Percentiles rank a stretch among this genome's conserved stretches.
These are phyloP conservation scores for Delitschia confertaspora DNA, from an alignment of 495 filamentous ascomycete species.

Conservation along the genomic window DNA sequence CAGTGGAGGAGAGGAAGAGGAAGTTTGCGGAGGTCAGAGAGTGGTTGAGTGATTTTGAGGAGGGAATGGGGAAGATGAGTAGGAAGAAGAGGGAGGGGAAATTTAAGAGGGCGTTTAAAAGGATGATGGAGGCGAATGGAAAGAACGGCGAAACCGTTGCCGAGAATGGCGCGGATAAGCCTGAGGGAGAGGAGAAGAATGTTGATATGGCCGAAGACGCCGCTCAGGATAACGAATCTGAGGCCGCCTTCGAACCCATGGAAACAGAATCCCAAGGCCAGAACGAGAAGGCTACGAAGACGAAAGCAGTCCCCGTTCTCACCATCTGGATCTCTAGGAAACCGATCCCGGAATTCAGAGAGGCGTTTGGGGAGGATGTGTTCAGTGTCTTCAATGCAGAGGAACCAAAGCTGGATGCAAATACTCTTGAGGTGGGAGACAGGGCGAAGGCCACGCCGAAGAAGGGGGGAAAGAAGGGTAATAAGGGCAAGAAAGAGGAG, in stretches of 20 bases:
- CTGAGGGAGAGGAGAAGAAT: too few relatives aligned
- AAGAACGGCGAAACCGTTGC: background rate
- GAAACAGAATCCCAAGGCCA: background rate
- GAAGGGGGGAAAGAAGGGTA: too few relatives aligned
- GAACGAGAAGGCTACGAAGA: background rate
- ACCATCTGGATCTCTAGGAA: slow-evolving; percentile 9
- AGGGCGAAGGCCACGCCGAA: too few relatives aligned
- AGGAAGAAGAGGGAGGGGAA: background rate
- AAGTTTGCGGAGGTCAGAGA: slow-evolving; percentile 9
- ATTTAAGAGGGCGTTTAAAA: background rate
- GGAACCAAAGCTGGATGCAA: too few relatives aligned
- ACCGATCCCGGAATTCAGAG: slow-evolving; percentile 9
- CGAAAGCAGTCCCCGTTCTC: slow-evolving; percentile 11
- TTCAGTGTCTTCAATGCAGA: too few relatives aligned
- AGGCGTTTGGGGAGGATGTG: slow-evolving; percentile 17
- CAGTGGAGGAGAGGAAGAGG: too few relatives aligned
- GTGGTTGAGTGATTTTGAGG: too few relatives aligned
- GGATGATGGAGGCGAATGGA: background rate
- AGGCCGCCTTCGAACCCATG: background rate
- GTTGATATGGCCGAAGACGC: too few relatives aligned
- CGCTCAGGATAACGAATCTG: background rate
- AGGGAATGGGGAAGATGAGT: background rate
- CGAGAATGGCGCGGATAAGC: background rate
- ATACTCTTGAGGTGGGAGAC: too few relatives aligned
- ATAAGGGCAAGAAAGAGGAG: too few relatives aligned